Evolutionary conservation across 1,284 basidiomycete species (phyloP).

Genomic region (Grifola frondosa): DNA sequence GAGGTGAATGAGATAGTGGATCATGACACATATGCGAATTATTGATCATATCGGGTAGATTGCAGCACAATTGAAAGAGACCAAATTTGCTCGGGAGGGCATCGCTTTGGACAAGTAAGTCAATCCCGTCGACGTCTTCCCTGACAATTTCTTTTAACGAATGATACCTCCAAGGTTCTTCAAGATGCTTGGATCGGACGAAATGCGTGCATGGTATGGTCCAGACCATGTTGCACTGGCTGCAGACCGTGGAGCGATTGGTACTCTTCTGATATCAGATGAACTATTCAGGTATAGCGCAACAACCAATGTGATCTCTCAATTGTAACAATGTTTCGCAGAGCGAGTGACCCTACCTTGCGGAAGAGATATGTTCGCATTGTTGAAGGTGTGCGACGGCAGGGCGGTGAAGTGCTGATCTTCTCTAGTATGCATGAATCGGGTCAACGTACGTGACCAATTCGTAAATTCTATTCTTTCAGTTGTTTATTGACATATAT

Average conservation of each 20-base stretch:
- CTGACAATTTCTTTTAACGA: not conserved
- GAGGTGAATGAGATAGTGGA: constrained; percentile 57
- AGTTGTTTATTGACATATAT: not conserved
- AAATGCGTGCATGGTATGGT: constrained; percentile 98
- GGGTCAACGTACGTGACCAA: constrained; percentile 76
- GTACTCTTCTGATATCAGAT: constrained; percentile 94
- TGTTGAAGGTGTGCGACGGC: constrained; percentile 86
- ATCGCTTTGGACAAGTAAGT: constrained; percentile 83
- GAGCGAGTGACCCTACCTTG: constrained; percentile 73
- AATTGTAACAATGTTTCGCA: constrained; percentile 5
- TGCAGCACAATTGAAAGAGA: constrained; percentile 83
- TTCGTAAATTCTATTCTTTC: constrained; percentile 2
- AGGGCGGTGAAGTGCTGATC: constrained; percentile 91
- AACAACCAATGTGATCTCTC: too few relatives aligned
- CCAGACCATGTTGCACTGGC: constrained; percentile 92
- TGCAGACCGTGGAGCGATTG: constrained; percentile 90
- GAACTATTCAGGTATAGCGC: constrained; percentile 86
- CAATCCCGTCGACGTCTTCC: too few relatives aligned
- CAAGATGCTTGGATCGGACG: constrained; percentile 94
- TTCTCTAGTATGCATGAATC: constrained; percentile 99
- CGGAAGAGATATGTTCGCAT: constrained; percentile 86
- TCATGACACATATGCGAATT: constrained; percentile 5
- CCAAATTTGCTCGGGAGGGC: constrained; percentile 96
- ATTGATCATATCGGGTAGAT: constrained; percentile 44
- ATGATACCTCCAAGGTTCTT: constrained; percentile 67